A percentile compares a stretch with the other conserved stretches of the same genome.
These are phyloP conservation scores for Chara braunii DNA, from an alignment of 139 green algal genomes.

Conservation along the genomic window DNA sequence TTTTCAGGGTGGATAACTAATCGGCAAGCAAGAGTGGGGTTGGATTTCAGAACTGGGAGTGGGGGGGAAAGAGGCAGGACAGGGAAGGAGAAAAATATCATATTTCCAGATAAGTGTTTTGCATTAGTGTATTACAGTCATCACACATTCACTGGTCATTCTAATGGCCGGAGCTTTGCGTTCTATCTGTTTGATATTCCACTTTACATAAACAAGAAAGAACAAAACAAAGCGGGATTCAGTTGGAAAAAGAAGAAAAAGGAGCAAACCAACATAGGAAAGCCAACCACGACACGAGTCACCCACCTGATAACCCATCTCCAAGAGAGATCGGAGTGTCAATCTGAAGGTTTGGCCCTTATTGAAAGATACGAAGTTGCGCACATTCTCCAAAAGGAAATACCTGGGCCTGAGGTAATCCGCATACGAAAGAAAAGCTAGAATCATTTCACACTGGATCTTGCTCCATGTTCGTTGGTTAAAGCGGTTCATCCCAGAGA, in stretches of 20 bases:
- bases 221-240: no score
- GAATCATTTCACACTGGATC: slow-evolving; percentile 92
- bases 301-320: slow-evolving; percentile 97
- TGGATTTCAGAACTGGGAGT: slow-evolving; percentile 5
- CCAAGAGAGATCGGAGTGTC: slow-evolving; percentile 77
- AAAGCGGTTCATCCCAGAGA: slow-evolving; percentile 97
- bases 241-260: no score
- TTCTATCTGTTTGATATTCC: no score
- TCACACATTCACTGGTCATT: no score
- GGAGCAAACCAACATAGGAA: no score
- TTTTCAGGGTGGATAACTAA: neutral
- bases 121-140: no score
- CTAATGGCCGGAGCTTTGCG: no score
- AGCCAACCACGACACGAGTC: no score
- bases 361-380: slow-evolving; percentile 94
- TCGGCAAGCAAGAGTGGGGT: neutral
- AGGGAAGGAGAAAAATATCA: slow-evolving; percentile 8
- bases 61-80: neutral
- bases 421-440: slow-evolving; percentile 81
- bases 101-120: no score
- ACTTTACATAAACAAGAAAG: no score
- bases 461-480: slow-evolving; percentile 93
- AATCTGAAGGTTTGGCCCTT: slow-evolving; percentile 88
- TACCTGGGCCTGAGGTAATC: slow-evolving; percentile 89
- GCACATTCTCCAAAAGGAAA: slow-evolving; percentile 95